Evolutionary conservation across 257 asterid species (phyloP).

Genomic region (Euphrasia confusa): DNA sequence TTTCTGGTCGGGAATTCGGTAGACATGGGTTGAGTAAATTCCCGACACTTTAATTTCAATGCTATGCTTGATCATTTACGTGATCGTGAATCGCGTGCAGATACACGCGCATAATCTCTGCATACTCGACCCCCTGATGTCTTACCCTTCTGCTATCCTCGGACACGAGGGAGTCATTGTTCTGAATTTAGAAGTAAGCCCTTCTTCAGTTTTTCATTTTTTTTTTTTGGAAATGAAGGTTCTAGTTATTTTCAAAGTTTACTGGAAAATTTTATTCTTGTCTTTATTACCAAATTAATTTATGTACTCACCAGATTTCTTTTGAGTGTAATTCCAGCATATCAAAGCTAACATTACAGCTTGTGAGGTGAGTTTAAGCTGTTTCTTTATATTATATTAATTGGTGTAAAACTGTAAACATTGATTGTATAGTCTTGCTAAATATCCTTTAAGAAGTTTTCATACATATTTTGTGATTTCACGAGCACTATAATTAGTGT

Average conservation of each 20-base stretch:
- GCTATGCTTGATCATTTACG: slow-evolving; percentile 13
- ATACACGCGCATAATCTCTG: slow-evolving; percentile 70
- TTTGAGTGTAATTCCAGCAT: slow-evolving; percentile 46
- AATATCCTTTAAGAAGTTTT: too few species aligned
- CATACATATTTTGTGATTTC: too few species aligned
- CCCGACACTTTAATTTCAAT: too few species aligned
- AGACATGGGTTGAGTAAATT: too few species aligned
- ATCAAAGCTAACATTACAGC: slow-evolving; percentile 80
- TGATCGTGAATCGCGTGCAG: slow-evolving; percentile 64
- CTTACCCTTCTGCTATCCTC: slow-evolving; percentile 59
- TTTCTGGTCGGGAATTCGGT: too few species aligned
- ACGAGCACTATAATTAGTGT: too few species aligned
- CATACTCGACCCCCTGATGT: slow-evolving; percentile 54
- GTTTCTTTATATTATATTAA: too few species aligned
- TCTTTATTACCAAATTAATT: not conserved
- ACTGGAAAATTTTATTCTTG: too few species aligned
- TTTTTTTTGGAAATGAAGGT: not conserved
- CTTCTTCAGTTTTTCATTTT: too few species aligned
- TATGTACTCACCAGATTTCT: not conserved
- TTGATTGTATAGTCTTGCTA: too few species aligned
- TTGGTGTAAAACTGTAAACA: too few species aligned
- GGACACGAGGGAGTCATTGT: slow-evolving; percentile 69
- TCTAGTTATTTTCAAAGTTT: too few species aligned
- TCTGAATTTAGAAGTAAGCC: slow-evolving; percentile 54
- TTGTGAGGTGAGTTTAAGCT: slow-evolving; percentile 72